Evolutionary conservation across 176 grass and related monocot genomes (phyloP), one percentile per base, ranked within the genome.

Genomic region (Zizania latifolia): DNA sequence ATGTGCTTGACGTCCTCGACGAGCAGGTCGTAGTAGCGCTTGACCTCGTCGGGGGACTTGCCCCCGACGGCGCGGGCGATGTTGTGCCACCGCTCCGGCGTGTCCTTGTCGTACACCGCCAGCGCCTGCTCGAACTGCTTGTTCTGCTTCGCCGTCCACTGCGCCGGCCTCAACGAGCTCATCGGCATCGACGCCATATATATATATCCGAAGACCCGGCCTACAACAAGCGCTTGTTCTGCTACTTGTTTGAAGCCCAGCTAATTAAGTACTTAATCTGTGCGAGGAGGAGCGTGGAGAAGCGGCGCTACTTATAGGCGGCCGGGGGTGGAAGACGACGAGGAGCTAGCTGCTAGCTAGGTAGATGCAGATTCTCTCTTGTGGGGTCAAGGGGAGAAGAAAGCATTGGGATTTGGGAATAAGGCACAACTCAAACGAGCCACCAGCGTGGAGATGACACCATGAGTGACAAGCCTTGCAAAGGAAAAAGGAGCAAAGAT

Each of bases 101-200:
- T 77, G 54, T 85, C 92, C 75, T 33, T 72, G 38, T 85, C 85
- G 82, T 88, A 90, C 82, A 73, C 75, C 17, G 82, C 85, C 67
- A 94, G 70, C 58, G 88, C 92, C 33, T 86, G 60, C 85, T 94
- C 92, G 73, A 94, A 94, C 40, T 74, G 79, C 75, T 88, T 86
- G 88, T 94, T 88, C 74, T 94, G 75, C 81, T 62, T 76, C 58
- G 27, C 1, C 51, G 83, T 90, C 91, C 91, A 93, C 55, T 73
- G 81, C 53, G 62, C n/a, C n/a, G n/a, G 4, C 76, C 62, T 51
- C 50, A 77, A 26, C 68, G 82, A 79, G 66, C 33, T 71, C 58
- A 87, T 36, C 34, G 86, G 88, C 58, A 78, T 74, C 12, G 80
- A 92, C 14, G 92, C 86, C 92, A 87, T 95, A n/a, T n/a, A n/a